These are phyloP conservation scores for Hypoxylon trugodes DNA, from an alignment of 495 filamentous ascomycete species.

Conservation along the genomic window DNA sequence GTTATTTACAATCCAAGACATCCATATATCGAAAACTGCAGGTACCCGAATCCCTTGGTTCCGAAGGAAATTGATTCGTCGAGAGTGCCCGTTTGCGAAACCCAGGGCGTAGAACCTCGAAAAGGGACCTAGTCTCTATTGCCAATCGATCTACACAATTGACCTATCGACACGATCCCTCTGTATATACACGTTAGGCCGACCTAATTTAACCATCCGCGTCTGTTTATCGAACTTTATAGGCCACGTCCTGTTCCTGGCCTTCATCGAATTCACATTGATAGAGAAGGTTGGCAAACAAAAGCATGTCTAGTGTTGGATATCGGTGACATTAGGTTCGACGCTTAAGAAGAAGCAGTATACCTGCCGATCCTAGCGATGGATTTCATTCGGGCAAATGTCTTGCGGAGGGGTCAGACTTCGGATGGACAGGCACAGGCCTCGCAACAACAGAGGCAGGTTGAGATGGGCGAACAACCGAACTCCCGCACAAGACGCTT, in stretches of 20 bases:
- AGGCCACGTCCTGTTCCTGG: background rate
- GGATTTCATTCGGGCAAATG: conserved; percentile 34
- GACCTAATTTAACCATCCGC: conserved; percentile 8
- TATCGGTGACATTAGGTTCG: conserved; percentile 23
- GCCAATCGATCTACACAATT: conserved; percentile 12
- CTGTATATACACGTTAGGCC: conserved; percentile 16
- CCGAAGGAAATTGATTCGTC: conserved; percentile 28
- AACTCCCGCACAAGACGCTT: conserved; percentile 23
- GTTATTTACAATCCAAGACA: conserved; percentile 32
- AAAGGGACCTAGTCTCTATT: conserved; percentile 1
- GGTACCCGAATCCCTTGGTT: conserved; percentile 16
- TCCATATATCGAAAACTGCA: conserved; percentile 25
- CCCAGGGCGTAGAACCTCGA: conserved; percentile 15
- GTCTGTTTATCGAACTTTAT: too few relatives aligned
- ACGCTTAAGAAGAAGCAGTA: conserved; percentile 30
- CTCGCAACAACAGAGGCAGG: conserved; percentile 30
- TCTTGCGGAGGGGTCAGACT: conserved; percentile 22
- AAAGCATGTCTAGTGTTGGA: conserved; percentile 30
- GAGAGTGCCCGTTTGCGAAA: conserved; percentile 17
- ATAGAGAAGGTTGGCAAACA: background rate
- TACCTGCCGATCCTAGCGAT: conserved; percentile 20
- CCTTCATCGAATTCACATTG: conserved; percentile 4
- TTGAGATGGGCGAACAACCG: conserved; percentile 42
- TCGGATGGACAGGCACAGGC: conserved; percentile 19
- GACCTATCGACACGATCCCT: background rate